Conservation (phyloP, 2,329 filamentous ascomycete species). For the Intubia oerlemansii region DNA sequence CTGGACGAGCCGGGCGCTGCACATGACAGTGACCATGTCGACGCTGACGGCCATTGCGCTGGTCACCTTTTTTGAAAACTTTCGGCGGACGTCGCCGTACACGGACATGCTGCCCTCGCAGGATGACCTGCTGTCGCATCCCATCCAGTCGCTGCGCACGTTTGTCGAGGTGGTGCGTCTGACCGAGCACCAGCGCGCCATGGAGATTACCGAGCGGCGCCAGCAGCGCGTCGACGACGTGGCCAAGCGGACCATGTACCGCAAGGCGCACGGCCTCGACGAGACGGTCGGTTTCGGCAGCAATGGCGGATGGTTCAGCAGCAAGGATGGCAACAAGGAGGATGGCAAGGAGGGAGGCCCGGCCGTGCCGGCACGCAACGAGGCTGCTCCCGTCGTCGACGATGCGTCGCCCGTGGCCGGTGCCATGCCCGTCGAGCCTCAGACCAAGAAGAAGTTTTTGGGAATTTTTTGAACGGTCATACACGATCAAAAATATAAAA, state of each 20-base stretch:
- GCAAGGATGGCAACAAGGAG: conserved; percentile 7
- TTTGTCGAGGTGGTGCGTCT: conserved; percentile 54
- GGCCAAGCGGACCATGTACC: conserved; percentile 65
- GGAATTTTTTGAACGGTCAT: conserved; percentile 56
- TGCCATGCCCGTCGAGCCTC: conserved; percentile 23
- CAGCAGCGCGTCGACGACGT: conserved; percentile 63
- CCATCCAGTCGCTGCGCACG: conserved; percentile 41
- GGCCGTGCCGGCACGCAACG: conserved; percentile 7
- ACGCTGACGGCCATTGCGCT: conserved; percentile 24
- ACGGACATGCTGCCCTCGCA: conserved; percentile 55
- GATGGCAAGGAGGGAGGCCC: conserved; percentile 8
- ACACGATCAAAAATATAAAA: too few relatives aligned
- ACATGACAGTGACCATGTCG: conserved; percentile 71
- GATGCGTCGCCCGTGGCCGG: conserved; percentile 12
- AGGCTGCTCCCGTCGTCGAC: conserved; percentile 16
- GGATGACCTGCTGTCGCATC: conserved; percentile 46
- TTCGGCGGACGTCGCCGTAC: conserved; percentile 59
- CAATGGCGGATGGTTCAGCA: conserved; percentile 7
- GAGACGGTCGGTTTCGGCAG: conserved; percentile 28
- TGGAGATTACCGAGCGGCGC: conserved; percentile 48
- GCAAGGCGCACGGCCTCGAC: conserved; percentile 68
- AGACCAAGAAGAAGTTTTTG: conserved; percentile 52
- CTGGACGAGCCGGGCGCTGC: conserved; percentile 53
- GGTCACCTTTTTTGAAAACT: conserved; percentile 58
- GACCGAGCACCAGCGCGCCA: conserved; percentile 51